A percentile compares a stretch with the other conserved stretches of the same genome.
Evolutionary conservation across 2,329 filamentous ascomycete species (phyloP).

Genomic region (Ceratocystiopsis brevicomis): DNA sequence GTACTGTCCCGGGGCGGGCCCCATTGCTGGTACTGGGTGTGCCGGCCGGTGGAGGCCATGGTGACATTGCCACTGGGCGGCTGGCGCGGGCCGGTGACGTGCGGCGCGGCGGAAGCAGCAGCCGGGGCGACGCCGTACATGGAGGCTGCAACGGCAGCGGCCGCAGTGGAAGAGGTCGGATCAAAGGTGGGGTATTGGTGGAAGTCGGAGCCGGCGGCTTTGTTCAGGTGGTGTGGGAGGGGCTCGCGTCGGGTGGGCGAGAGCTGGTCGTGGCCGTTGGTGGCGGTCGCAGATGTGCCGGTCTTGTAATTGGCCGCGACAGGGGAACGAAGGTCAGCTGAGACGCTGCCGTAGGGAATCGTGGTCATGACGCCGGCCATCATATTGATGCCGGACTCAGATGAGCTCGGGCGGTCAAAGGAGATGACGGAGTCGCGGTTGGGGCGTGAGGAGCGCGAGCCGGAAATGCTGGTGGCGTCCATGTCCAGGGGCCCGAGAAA

Average conservation of each 20-base stretch:
- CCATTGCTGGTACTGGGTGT: constrained; percentile 64
- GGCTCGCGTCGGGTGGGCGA: constrained; percentile 47
- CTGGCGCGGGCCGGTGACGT: constrained; percentile 44
- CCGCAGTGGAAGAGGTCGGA: constrained; percentile 19
- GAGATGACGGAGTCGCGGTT: constrained; percentile 56
- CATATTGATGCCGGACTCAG: constrained; percentile 49
- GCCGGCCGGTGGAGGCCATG: constrained; percentile 52
- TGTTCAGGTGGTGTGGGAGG: constrained; percentile 68
- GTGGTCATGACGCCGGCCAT: constrained; percentile 70
- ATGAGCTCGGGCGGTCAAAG: constrained; percentile 45
- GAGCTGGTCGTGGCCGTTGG: constrained; percentile 29
- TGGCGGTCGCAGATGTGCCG: neutral
- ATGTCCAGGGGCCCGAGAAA: constrained; percentile 35
- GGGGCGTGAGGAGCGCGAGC: constrained; percentile 57
- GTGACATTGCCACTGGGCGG: constrained; percentile 43
- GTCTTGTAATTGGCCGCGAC: constrained; percentile 50
- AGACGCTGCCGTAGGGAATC: constrained; percentile 64
- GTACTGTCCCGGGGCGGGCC: constrained; percentile 39
- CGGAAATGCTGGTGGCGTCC: constrained; percentile 40
- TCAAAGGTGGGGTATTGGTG: constrained; percentile 75
- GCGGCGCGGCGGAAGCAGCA: constrained; percentile 28
- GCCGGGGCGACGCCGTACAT: constrained; percentile 18
- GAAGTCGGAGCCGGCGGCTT: constrained; percentile 53
- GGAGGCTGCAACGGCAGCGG: constrained; percentile 14
- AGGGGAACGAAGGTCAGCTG: constrained; percentile 47